Evolutionary conservation across 2,329 filamentous ascomycete species (phyloP).

Genomic region (Stachybotrys elegans): DNA sequence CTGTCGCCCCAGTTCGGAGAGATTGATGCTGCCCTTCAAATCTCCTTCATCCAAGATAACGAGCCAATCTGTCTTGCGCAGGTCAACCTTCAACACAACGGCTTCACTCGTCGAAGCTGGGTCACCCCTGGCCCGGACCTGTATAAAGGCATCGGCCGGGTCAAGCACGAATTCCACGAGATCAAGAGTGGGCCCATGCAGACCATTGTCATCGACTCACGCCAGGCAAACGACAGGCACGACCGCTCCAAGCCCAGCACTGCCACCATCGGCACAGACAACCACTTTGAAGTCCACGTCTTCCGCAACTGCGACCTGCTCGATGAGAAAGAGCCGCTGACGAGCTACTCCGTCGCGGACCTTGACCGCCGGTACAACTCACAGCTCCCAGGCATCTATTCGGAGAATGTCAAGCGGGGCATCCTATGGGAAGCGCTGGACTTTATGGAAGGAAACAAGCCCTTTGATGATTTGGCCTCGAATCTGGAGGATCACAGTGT

Average conservation of each 20-base stretch:
- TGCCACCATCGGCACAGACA: background rate
- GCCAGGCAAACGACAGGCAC: constrained; percentile 7
- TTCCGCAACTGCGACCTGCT: constrained; percentile 3
- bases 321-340: constrained; percentile 2
- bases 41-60: constrained; percentile 2
- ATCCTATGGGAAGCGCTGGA: background rate
- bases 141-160: constrained; percentile 8
- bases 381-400: background rate
- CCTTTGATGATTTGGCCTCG: background rate
- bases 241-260: constrained; percentile 5
- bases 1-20: constrained; percentile 1
- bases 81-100: constrained; percentile 1
- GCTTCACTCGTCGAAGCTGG: constrained; percentile 5
- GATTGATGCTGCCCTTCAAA: constrained; percentile 5
- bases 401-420: constrained; percentile 1
- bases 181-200: constrained; percentile 8
- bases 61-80: constrained; percentile 2
- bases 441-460: background rate
- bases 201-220: constrained; percentile 10
- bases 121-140: constrained; percentile 4
- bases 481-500: background rate
- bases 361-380: constrained; percentile 2
- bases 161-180: constrained; percentile 9
- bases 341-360: constrained; percentile 1
- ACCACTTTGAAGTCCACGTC: constrained; percentile 5